phyloP scores from a whole-genome alignment of 139 green algal genomes.

The Chlamydomonas incerta region DNA sequence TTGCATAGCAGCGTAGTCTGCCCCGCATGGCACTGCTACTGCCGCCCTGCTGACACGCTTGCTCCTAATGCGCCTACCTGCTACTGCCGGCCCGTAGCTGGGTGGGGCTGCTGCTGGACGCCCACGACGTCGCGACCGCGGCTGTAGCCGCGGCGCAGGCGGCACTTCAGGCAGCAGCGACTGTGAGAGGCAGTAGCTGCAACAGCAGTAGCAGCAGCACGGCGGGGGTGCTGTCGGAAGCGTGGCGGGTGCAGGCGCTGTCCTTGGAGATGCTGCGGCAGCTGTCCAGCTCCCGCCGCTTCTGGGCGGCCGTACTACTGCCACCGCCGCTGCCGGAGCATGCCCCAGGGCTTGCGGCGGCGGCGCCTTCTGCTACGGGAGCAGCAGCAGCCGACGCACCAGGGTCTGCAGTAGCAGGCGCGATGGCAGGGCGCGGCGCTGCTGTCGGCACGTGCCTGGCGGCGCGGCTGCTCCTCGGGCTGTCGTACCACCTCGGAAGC shows the following conservation, averaged over 20 bases:
- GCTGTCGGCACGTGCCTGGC: too few relatives aligned
- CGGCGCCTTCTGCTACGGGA: too few relatives aligned
- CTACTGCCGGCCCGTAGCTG: not conserved
- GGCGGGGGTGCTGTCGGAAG: not conserved
- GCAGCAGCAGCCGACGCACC: too few relatives aligned
- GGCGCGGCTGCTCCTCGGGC: too few relatives aligned
- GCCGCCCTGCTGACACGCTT: too few relatives aligned
- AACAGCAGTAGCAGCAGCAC: not conserved
- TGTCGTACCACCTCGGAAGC: too few relatives aligned
- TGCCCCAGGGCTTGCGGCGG: not conserved
- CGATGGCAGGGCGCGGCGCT: too few relatives aligned
- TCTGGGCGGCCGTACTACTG: not conserved
- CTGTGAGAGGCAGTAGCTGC: not conserved
- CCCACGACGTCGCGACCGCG: not conserved
- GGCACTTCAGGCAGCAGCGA: too few relatives aligned
- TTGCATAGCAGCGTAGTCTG: too few relatives aligned
- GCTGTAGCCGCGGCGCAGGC: not conserved
- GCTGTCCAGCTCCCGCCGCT: not conserved
- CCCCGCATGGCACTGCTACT: not conserved
- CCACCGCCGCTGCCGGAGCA: not conserved
- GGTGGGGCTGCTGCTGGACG: constrained; percentile 4
- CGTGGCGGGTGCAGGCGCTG: not conserved
- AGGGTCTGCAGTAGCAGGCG: too few relatives aligned
- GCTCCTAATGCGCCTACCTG: not conserved
- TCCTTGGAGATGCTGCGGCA: not conserved